Base-by-base conservation (phyloP, 1,284 basidiomycete genomes). In the Mycosarcoma maydis region DNA sequence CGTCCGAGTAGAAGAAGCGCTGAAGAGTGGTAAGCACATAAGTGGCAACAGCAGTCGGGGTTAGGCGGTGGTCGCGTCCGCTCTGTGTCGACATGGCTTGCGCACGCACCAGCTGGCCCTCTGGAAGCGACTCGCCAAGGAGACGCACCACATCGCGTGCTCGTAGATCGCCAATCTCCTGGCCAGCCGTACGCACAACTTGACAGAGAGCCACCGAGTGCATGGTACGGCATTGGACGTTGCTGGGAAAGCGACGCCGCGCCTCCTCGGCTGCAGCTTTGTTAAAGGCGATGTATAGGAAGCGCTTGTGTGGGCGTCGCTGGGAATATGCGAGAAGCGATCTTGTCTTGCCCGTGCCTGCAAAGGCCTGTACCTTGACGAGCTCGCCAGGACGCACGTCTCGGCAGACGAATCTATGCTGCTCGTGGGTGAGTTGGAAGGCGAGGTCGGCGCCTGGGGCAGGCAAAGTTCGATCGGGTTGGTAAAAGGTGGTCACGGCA, bases 251-350 rank as follows among this genome's bases (percentile, higher is more conserved):
- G 17, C 59, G 59, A 14, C 52, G 39, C 13, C 69, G 51, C 6
- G 76, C 76, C 14, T 68, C 55, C 17, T 54, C 51, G n/a, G 73
- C 71, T n/a, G 75, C 73, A 14, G 75, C 68, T 17, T 68, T 72
- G 52, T 78, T 78, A 55, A 78, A 78, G 2, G 76, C 73, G 14
- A 78, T 66, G 53, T 78, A 78, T 17, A 78, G 65, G 26, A 78
- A 75, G 6, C 64, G 54, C 42, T 71, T 58, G 27, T 60, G 30
- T 1, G 76, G 76, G 6, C 75, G 70, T 23, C 47, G 52, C 26
- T 70, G 45, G 16, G 76, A 72, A 30, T 73, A 76, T 26, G 74
- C 74, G 14, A 73, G 52, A 4, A 78, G 66, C 19, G 74, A 78
- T 22, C 68, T 59, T 6, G 76, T 78, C 49, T 78, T 78, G 23